Percentiles rank a stretch among this genome's conserved stretches.
Conservation (phyloP, 1,284 basidiomycete genomes). For the Ustilago nuda region DNA sequence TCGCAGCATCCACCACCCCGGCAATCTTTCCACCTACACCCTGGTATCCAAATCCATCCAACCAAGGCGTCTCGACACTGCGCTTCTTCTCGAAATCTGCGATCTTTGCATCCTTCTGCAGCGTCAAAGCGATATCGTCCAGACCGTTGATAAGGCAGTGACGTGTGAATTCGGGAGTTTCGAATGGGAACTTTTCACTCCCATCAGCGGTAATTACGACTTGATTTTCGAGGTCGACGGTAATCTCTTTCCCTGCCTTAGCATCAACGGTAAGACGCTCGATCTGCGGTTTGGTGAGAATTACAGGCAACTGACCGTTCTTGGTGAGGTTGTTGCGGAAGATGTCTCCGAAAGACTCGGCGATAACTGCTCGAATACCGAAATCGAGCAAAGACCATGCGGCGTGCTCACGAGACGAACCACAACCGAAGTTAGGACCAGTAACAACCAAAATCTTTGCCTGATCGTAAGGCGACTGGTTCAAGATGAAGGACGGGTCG, state of each 20-base stretch:
- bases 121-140: slow-evolving; percentile 66
- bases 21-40: slow-evolving; percentile 28
- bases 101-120: slow-evolving; percentile 60
- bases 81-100: slow-evolving; percentile 53
- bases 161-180: slow-evolving; percentile 58
- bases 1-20: slow-evolving; percentile 42
- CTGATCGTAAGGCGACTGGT: slow-evolving; percentile 58
- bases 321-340: slow-evolving; percentile 66
- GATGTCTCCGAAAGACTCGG: slow-evolving; percentile 64
- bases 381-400: slow-evolving; percentile 67
- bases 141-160: slow-evolving; percentile 66
- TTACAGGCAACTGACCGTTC: slow-evolving; percentile 64
- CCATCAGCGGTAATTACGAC: slow-evolving; percentile 60
- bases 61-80: slow-evolving; percentile 60
- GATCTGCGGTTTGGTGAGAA: slow-evolving; percentile 55
- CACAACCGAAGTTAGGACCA: slow-evolving; percentile 67
- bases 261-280: slow-evolving; percentile 57
- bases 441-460: slow-evolving; percentile 65
- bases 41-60: slow-evolving; percentile 60
- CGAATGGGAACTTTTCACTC: slow-evolving; percentile 52
- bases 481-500: slow-evolving; percentile 60
- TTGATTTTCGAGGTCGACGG: slow-evolving; percentile 61
- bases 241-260: slow-evolving; percentile 60
- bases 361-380: slow-evolving; percentile 65
- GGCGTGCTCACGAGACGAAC: slow-evolving; percentile 65